Evolutionary conservation across 2,329 filamentous ascomycete genomes (phyloP).

Genomic region (Leptoxyphium fumago): DNA sequence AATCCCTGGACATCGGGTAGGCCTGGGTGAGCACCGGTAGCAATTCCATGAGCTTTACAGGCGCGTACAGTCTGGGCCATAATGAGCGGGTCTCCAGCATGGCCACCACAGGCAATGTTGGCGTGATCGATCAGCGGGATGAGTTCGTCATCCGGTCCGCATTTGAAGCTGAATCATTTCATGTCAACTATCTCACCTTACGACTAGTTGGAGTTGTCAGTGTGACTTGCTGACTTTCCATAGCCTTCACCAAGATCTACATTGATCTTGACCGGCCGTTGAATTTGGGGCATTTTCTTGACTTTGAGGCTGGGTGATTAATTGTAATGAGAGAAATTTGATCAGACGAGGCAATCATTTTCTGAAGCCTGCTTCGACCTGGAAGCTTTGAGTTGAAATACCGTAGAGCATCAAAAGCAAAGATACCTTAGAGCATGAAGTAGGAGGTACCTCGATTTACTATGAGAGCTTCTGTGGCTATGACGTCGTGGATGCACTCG

Average conservation of each 20-base stretch:
- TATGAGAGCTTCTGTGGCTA: neutral
- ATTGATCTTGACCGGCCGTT: constrained; percentile 39
- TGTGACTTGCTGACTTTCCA: constrained; percentile 20
- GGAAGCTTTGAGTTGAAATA: no score
- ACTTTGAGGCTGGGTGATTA: neutral
- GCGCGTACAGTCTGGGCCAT: constrained; percentile 46
- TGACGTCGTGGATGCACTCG: no score
- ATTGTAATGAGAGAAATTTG: no score
- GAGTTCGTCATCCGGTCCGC: constrained; percentile 45
- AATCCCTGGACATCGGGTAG: constrained; percentile 52
- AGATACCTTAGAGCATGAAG: neutral
- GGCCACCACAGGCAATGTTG: constrained; percentile 41
- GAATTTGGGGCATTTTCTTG: constrained; percentile 32
- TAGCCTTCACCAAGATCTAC: constrained; percentile 40
- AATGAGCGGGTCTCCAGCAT: constrained; percentile 43
- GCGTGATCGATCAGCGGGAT: constrained; percentile 47
- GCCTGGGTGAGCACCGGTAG: constrained; percentile 48
- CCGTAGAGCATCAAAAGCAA: no score
- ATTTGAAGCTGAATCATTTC: constrained; percentile 19
- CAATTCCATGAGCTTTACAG: constrained; percentile 43
- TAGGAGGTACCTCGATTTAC: neutral
- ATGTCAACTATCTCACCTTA: no score
- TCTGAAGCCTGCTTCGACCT: no score
- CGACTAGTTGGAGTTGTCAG: no score
- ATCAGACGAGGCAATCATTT: no score